Base-by-base conservation (phyloP, 768 basidiomycete genomes). In the Cystoderma amianthinum region DNA sequence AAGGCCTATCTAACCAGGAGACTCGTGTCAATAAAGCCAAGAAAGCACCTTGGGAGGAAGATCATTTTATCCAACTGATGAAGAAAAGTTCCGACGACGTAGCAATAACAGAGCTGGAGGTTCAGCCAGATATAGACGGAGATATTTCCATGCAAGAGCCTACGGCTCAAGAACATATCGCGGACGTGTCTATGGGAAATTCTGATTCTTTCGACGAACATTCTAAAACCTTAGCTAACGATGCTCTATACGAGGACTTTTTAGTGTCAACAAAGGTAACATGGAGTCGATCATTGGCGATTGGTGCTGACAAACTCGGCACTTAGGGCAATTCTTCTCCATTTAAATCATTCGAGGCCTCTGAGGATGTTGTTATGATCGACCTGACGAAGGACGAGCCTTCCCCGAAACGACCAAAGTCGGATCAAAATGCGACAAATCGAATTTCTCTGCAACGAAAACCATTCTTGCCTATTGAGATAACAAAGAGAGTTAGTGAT, bases 381-480 rank as follows among this genome's bases (percentile, higher is more conserved):
- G 74, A 78, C 52, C 59, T 75, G 41, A 74, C 69, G n/a, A 45
- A 52, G 15, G 61, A 65, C 12, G 32, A 43, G 23, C 13, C 13
- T 41, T 33, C 18, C n/a, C n/a, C n/a, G n/a, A n/a, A 32, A 25
- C 6, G 42, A 19, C 13, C 13, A 9, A 19, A 23, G 41, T 10
- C 9, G 9, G 22, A 22, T 2, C 3, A n/a, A 12, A 21, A 38
- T 15, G 2, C 44, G 17, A 12, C n/a, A 2, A 24, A 48, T n/a
- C n/a, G 44, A 47, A 45, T 50, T 46, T 52, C 55, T 13, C 39
- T 40, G 4, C 36, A 24, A 23, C 20, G 4, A 17, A 30, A 6
- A 13, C 36, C 20, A 11, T 24, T 30, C 15, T 9, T 9, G 28
- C 28, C 15, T 9, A 9, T 9, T 30, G n/a, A n/a, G 28, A 9